phyloP scores from a whole-genome alignment of 768 basidiomycete species.

The Hysterangium stoloniferum region DNA sequence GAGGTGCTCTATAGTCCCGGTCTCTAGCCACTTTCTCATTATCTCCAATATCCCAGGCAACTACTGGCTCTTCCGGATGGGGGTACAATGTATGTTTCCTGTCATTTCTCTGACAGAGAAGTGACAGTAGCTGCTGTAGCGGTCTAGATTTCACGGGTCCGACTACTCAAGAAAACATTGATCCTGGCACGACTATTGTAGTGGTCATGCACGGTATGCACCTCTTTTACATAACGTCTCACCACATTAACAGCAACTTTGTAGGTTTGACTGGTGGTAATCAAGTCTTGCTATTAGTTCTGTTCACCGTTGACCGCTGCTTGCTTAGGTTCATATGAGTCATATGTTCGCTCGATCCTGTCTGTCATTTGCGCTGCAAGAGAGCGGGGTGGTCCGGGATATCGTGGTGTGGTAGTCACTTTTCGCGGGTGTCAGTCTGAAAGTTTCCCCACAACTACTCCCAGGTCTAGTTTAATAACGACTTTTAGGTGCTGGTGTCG shows the following conservation, averaged over 20 bases:
- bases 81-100: constrained; percentile 49
- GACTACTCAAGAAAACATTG: constrained; percentile 19
- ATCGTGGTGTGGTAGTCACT: constrained; percentile 85
- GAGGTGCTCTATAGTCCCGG: constrained; percentile 28
- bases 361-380: constrained; percentile 62
- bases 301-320: not conserved
- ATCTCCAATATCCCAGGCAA: constrained; percentile 28
- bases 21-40: constrained; percentile 5
- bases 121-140: constrained; percentile 25
- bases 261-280: constrained; percentile 33
- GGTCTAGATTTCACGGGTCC: constrained; percentile 53
- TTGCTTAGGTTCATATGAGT: constrained; percentile 71
- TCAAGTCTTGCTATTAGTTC: constrained; percentile 18
- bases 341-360: constrained; percentile 80
- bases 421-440: constrained; percentile 76
- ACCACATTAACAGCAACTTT: not conserved
- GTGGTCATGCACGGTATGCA: constrained; percentile 32
- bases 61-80: constrained; percentile 47
- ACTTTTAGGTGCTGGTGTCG: constrained; percentile 68
- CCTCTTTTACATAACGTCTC: not conserved
- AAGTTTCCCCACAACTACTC: not conserved
- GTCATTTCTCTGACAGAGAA: not conserved
- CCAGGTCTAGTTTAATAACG: not conserved
- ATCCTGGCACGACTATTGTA: constrained; percentile 35
- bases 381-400: constrained; percentile 80